These are phyloP conservation scores for Alternaria metachromatica DNA, from an alignment of 2,329 filamentous ascomycete species.

Conservation along the genomic window DNA sequence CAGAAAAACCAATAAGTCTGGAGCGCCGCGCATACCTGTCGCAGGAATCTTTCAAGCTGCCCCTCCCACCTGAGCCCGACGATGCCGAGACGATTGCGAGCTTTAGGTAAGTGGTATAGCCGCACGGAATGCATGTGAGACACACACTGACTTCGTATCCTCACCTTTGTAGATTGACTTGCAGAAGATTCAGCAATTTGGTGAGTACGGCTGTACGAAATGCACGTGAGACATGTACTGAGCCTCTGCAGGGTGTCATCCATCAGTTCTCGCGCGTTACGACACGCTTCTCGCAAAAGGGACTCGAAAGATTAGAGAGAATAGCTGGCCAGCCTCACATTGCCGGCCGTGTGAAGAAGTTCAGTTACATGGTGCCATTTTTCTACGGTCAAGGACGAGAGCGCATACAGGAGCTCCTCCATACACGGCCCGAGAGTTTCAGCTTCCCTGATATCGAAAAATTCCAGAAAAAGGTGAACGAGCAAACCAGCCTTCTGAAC, in stretches of 20 bases:
- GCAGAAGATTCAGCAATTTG: constrained; percentile 39
- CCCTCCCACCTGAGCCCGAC: constrained; percentile 50
- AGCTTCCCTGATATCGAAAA: constrained; percentile 49
- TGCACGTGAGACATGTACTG: neutral
- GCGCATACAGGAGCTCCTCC: constrained; percentile 50
- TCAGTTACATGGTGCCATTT: constrained; percentile 66
- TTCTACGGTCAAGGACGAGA: constrained; percentile 61
- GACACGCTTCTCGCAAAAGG: constrained; percentile 59
- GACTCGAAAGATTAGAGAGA: constrained; percentile 57
- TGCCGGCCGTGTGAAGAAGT: constrained; percentile 63
- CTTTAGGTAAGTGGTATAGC: constrained; percentile 39
- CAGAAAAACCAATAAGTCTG: constrained; percentile 58
- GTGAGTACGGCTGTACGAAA: neutral
- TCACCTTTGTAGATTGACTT: constrained; percentile 45
- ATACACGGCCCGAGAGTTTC: constrained; percentile 44
- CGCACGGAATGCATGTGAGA: neutral
- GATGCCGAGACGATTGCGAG: constrained; percentile 54
- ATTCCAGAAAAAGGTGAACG: constrained; percentile 55
- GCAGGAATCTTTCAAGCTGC: constrained; percentile 59
- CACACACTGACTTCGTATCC: neutral
- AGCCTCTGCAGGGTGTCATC: constrained; percentile 51
- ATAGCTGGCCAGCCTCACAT: constrained; percentile 59
- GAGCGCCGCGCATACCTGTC: constrained; percentile 60
- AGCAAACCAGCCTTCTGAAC: constrained; percentile 60
- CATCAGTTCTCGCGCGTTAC: constrained; percentile 60